Evolutionary conservation across 148 eudicot genomes (phyloP).

Genomic region (Vaccinium macrocarpon): DNA sequence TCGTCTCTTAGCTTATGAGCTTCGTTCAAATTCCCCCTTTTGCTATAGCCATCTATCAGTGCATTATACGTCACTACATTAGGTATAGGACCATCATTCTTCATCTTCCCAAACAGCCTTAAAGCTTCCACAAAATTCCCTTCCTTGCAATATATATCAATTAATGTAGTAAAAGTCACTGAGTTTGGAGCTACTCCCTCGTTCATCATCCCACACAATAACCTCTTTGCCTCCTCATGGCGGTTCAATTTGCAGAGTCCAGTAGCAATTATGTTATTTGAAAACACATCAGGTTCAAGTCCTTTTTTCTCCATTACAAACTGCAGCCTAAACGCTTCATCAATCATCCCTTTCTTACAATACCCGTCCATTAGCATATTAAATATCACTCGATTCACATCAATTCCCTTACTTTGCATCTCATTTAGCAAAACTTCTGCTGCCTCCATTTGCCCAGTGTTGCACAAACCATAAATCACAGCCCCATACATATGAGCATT

Average conservation of each 20-base stretch:
- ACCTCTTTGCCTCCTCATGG: constrained; percentile 65
- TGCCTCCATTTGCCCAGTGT: constrained; percentile 68
- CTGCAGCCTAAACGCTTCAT: constrained; percentile 52
- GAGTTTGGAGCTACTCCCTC: constrained; percentile 55
- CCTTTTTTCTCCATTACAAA: constrained; percentile 72
- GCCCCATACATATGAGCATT: constrained; percentile 69
- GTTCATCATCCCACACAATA: constrained; percentile 59
- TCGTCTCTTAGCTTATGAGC: constrained; percentile 49
- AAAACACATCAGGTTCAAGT: constrained; percentile 48
- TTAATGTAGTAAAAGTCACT: constrained; percentile 57
- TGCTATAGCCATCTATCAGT: constrained; percentile 68
- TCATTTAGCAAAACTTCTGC: constrained; percentile 58
- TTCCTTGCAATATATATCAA: constrained; percentile 68
- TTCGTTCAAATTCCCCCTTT: constrained; percentile 64
- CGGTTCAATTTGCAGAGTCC: constrained; percentile 60
- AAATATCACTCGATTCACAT: constrained; percentile 55
- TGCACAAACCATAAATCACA: constrained; percentile 70
- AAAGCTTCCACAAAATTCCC: constrained; percentile 73
- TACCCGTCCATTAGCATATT: constrained; percentile 76
- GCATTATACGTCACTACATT: constrained; percentile 69
- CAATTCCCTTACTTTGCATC: constrained; percentile 78
- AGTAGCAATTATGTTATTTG: constrained; percentile 61
- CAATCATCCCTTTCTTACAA: constrained; percentile 63
- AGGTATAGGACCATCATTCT: constrained; percentile 46
- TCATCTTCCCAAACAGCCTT: constrained; percentile 62